A percentile compares a stretch with the other conserved stretches of the same genome.
Conservation (phyloP, 805 yeast genomes). For the Candida palmyrensis region DNA sequence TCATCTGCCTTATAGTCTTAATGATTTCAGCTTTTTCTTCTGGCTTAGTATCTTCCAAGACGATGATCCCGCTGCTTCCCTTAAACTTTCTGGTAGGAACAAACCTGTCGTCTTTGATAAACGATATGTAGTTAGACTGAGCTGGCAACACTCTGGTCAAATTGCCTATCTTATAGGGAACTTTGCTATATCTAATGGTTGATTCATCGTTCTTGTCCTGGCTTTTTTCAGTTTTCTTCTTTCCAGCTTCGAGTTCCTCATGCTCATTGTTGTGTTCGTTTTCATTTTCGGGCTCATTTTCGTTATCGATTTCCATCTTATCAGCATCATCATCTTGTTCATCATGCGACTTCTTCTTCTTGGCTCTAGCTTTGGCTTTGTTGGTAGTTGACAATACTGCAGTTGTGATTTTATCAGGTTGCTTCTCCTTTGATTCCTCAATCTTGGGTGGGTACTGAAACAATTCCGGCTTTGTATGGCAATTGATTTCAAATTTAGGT, state of each 20-base stretch:
- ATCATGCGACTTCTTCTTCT: constrained; percentile 51
- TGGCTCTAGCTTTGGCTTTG: constrained; percentile 90
- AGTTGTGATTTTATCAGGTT: constrained; percentile 83
- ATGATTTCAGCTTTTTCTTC: constrained; percentile 59
- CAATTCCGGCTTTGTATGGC: constrained; percentile 72
- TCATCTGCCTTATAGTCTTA: constrained; percentile 79
- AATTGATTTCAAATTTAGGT: constrained; percentile 76
- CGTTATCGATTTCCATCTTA: constrained; percentile 39
- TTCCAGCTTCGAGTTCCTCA: too few species aligned
- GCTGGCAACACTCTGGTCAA: constrained; percentile 86
- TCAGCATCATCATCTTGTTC: constrained; percentile 39
- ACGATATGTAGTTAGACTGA: constrained; percentile 79
- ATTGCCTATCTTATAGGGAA: constrained; percentile 68
- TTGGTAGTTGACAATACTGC: constrained; percentile 94
- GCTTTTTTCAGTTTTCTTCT: constrained; percentile 12
- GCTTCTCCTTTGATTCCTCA: constrained; percentile 74
- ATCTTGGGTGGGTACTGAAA: constrained; percentile 89
- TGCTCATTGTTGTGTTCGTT: too few species aligned
- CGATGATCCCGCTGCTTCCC: constrained; percentile 66
- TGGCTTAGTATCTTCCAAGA: constrained; percentile 60
- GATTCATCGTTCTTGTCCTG: constrained; percentile 15
- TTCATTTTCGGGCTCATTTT: constrained; percentile 15
- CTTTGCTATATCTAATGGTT: constrained; percentile 48
- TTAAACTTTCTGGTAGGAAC: constrained; percentile 76
- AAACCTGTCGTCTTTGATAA: constrained; percentile 69